Conservation (phyloP, 2,329 filamentous ascomycete species). For the Neodidymelliopsis sp. region DNA sequence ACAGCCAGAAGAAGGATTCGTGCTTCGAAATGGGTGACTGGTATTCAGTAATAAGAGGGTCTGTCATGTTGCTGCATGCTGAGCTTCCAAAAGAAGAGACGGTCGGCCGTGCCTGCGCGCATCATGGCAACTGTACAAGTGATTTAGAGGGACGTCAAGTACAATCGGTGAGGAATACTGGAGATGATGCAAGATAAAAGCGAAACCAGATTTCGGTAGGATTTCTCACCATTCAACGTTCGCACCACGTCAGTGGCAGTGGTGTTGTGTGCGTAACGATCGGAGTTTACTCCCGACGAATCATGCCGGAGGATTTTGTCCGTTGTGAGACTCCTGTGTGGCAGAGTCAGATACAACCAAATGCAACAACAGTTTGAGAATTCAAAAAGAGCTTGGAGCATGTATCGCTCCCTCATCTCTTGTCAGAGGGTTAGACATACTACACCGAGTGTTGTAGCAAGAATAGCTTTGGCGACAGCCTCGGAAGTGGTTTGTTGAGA, state of each 20-base stretch:
- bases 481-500: not conserved
- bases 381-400: constrained; percentile 14
- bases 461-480: not conserved
- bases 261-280: constrained; percentile 13
- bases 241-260: constrained; percentile 16
- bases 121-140: not conserved
- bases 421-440: not conserved
- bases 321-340: not conserved
- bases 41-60: not conserved
- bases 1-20: too few relatives aligned
- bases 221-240: constrained; percentile 14
- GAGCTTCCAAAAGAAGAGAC: not conserved
- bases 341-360: constrained; percentile 13
- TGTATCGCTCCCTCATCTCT: not conserved
- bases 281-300: constrained; percentile 34
- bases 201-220: constrained; percentile 10
- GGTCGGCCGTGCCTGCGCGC: not conserved
- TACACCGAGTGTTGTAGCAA: not conserved
- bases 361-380: constrained; percentile 11
- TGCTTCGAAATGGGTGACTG: not conserved
- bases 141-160: not conserved
- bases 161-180: not conserved
- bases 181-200: not conserved
- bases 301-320: constrained; percentile 9
- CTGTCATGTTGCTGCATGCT: not conserved